phyloP scores from a whole-genome alignment of 768 basidiomycete species.

The Dacryopinax primogenitus region DNA sequence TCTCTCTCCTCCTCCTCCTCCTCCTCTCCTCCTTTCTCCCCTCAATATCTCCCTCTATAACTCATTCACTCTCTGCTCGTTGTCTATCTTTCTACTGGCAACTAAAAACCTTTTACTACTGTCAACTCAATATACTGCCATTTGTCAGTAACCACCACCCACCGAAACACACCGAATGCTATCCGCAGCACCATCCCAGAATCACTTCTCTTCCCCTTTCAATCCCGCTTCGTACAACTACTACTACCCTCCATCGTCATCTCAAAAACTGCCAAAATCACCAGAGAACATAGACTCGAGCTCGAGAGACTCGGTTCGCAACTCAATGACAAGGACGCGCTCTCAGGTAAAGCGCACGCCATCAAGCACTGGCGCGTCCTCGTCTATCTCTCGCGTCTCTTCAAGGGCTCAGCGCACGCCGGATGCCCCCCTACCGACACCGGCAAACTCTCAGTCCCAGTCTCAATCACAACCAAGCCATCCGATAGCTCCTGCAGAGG shows the following conservation, averaged over 20 bases:
- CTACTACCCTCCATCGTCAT: neutral
- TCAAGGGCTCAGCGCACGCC: neutral
- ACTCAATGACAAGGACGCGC: conserved; percentile 2
- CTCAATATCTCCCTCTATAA: neutral
- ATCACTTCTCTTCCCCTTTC: conserved; percentile 4
- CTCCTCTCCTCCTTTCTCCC: neutral
- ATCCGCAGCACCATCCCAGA: neutral
- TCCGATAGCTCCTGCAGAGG: neutral
- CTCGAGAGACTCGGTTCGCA: neutral
- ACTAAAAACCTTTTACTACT: neutral
- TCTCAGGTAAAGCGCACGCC: neutral
- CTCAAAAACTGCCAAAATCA: neutral
- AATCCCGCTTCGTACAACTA: neutral
- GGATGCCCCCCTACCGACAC: neutral
- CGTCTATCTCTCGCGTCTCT: neutral
- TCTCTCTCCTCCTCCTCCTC: neutral
- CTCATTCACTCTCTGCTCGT: neutral
- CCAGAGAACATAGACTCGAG: neutral
- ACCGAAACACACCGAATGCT: neutral
- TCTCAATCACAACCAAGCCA: neutral
- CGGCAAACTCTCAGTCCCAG: neutral
- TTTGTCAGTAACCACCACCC: neutral
- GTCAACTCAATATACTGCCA: neutral
- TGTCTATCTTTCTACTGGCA: neutral
- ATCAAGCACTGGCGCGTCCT: conserved; percentile 3